Evolutionary conservation across 371 early-diverging fungal genomes (phyloP).

Genomic region (Actinomucor elegans): DNA sequence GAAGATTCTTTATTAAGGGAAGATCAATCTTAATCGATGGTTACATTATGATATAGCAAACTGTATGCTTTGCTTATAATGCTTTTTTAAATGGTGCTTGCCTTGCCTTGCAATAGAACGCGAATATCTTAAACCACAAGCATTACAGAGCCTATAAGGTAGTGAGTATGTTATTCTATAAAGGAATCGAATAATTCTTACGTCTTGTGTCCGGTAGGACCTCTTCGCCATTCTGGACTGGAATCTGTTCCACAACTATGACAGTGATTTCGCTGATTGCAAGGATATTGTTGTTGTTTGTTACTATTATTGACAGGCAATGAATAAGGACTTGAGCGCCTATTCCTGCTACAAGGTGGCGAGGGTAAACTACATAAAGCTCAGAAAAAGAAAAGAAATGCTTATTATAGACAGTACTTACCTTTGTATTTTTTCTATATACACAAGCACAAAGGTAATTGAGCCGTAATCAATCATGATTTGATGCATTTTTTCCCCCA

Average conservation of each 20-base stretch:
- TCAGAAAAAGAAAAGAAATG: too few relatives aligned
- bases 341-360: neutral
- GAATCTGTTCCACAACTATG: constrained; percentile 47
- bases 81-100: too few relatives aligned
- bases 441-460: constrained; percentile 29
- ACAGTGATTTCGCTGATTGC: constrained; percentile 18
- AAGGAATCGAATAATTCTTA: constrained; percentile 12
- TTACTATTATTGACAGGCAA: neutral
- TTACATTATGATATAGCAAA: too few relatives aligned
- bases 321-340: neutral
- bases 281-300: constrained; percentile 2
- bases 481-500: constrained; percentile 8
- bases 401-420: neutral
- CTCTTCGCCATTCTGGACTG: constrained; percentile 54
- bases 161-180: neutral
- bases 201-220: constrained; percentile 53
- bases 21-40: too few relatives aligned
- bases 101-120: constrained; percentile 44
- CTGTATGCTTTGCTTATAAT: too few relatives aligned
- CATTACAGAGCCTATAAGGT: constrained; percentile 42
- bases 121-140: constrained; percentile 48
- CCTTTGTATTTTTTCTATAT: neutral
- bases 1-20: too few relatives aligned
- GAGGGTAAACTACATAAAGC: too few relatives aligned
- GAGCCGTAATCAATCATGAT: constrained; percentile 38